Evolutionary conservation across 805 yeast genomes (phyloP).

Genomic region (Maudiozyma bulderi): DNA sequence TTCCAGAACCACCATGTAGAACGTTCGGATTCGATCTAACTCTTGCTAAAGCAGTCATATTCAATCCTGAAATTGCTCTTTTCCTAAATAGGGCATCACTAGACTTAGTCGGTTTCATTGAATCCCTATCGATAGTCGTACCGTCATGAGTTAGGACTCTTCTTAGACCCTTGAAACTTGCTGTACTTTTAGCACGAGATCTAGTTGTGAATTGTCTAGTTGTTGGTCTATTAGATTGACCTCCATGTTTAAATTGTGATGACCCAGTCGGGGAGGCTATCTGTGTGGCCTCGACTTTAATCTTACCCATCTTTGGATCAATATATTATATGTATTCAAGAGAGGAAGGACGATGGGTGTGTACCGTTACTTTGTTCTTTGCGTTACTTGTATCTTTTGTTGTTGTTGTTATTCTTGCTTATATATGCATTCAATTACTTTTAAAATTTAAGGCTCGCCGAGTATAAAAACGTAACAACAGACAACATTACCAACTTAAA

Average conservation of each 20-base stretch:
- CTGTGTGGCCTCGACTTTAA: constrained; percentile 1
- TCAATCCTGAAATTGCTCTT: constrained; percentile 24
- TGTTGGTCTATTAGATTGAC: constrained; percentile 5
- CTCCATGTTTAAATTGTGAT: constrained; percentile 4
- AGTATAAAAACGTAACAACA: no score
- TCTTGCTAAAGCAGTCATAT: constrained; percentile 26
- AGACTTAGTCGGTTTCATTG: constrained; percentile 12
- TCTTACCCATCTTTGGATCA: background rate
- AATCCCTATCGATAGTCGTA: constrained; percentile 10
- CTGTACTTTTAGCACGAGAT: constrained; percentile 26
- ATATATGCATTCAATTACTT: no score
- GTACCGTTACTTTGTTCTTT: no score
- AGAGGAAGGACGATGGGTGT: no score
- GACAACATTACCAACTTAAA: no score
- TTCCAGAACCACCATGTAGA: background rate
- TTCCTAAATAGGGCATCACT: constrained; percentile 23
- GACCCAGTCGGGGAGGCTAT: background rate
- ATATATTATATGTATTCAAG: no score
- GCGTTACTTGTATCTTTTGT: no score
- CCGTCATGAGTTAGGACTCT: constrained; percentile 22
- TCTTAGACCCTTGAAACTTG: constrained; percentile 25
- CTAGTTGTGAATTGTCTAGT: constrained; percentile 24
- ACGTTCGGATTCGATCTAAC: constrained; percentile 16
- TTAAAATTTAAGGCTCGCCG: no score
- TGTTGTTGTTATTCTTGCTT: no score